phyloP scores from a whole-genome alignment of 164 flowering plant genomes.

The Euptelea pleiosperma region DNA sequence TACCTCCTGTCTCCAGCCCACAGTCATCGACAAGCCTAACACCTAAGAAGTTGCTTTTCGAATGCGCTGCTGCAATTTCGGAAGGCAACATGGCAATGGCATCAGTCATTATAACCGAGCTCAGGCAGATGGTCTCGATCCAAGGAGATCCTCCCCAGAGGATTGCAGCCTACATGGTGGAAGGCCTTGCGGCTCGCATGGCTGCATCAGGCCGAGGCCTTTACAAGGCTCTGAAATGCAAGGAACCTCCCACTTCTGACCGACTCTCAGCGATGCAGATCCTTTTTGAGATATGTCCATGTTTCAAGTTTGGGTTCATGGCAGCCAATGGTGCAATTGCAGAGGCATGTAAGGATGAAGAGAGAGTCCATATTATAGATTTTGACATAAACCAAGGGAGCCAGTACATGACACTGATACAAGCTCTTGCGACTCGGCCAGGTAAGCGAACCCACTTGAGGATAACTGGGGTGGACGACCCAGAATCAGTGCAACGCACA shows the following conservation, averaged over 20 bases:
- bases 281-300: constrained; percentile 93
- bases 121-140: constrained; percentile 76
- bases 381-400: constrained; percentile 96
- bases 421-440: constrained; percentile 46
- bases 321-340: constrained; percentile 87
- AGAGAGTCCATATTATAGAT: constrained; percentile 74
- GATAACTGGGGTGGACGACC: constrained; percentile 93
- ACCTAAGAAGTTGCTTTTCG: constrained; percentile 67
- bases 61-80: constrained; percentile 70
- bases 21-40: constrained; percentile 18
- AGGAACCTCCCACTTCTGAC: constrained; percentile 78
- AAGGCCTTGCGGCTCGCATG: constrained; percentile 93
- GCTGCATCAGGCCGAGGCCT: constrained; percentile 75
- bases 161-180: constrained; percentile 97
- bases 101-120: constrained; percentile 48
- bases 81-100: constrained; percentile 71
- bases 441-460: constrained; percentile 55
- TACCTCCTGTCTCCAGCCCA: constrained; percentile 18
- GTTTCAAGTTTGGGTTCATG: constrained; percentile 91
- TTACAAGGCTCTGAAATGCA: constrained; percentile 84
- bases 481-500: constrained; percentile 82
- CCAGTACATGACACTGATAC: constrained; percentile 80
- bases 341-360: constrained; percentile 70
- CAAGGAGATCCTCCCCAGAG: constrained; percentile 91
- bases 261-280: constrained; percentile 97